Percentiles rank a stretch among this genome's conserved stretches.
These are phyloP conservation scores for Larix sibirica DNA, from an alignment of 83 land plant genomes.

Conservation along the genomic window DNA sequence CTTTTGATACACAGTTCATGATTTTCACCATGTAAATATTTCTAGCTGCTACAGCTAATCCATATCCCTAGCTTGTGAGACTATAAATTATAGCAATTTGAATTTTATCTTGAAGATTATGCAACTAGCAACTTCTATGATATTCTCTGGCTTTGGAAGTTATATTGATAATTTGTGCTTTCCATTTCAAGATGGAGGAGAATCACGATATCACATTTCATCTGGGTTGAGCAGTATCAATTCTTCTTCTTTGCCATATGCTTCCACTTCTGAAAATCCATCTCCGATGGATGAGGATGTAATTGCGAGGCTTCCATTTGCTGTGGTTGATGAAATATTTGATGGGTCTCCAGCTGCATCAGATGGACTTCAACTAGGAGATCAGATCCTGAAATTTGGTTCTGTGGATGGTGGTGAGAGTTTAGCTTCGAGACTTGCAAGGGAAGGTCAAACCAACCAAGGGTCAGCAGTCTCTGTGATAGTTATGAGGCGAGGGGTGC, in stretches of 20 bases:
- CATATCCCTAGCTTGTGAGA: too few species aligned
- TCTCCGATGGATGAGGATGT: slow-evolving; percentile 39
- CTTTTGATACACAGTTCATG: too few species aligned
- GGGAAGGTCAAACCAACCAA: slow-evolving; percentile 58
- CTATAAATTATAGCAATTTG: slow-evolving; percentile 19
- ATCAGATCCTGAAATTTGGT: slow-evolving; percentile 76
- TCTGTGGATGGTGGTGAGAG: slow-evolving; percentile 53
- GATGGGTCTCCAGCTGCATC: slow-evolving; percentile 77
- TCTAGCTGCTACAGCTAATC: too few species aligned
- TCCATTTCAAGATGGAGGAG: slow-evolving; percentile 8
- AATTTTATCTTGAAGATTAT: slow-evolving; percentile 25
- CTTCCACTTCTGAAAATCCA: slow-evolving; percentile 13
- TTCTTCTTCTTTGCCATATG: slow-evolving; percentile 9
- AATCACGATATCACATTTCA: slow-evolving; percentile 9
- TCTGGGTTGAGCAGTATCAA: slow-evolving; percentile 20
- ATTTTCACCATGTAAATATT: too few species aligned
- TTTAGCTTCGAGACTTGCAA: slow-evolving; percentile 50
- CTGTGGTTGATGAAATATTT: slow-evolving; percentile 76
- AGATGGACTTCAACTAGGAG: slow-evolving; percentile 76
- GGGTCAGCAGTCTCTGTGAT: slow-evolving; percentile 36
- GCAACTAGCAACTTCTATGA: background rate
- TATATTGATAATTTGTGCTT: background rate
- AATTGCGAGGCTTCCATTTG: slow-evolving; percentile 45
- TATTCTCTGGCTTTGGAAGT: background rate
- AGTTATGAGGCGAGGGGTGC: slow-evolving; percentile 60